Evolutionary conservation across 164 flowering plant genomes (phyloP), one percentile per base, ranked within the genome.

Genomic region (Vitis rupestris): DNA sequence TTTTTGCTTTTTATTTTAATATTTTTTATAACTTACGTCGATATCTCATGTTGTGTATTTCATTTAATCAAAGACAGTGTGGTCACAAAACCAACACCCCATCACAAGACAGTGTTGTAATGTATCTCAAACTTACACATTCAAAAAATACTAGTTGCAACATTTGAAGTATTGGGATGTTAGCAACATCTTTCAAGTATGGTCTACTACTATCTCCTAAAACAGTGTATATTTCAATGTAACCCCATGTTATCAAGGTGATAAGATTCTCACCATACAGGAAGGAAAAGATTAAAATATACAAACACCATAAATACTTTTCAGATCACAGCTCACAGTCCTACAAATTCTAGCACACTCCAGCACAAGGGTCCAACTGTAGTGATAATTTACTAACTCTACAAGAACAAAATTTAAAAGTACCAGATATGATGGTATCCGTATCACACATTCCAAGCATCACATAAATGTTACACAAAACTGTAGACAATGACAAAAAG

Each of bases 381-480:
- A 44, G 65, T 17, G 0, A 62, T 44, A 19, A 47, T 37, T 47
- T 44, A 16, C 3, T 50, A 29, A 63, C 53, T 17, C 14, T 48
- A 16, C 29, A 63, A 10, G 13, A 61, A 37, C 11, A 8, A 63
- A 9, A n/a, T 19, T 16, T 13, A 63, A 9, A 8, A 17, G 48
- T 47, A n/a, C 14, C 27, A 47, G 23, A 30, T 19, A 57, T 57
- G n/a, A 57, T 5, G 19, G 9, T 23, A 57, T 30, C 54, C 13
- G 2, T 23, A 57, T 52, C 54, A 19, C 53, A 8, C 49, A 15
- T 52, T 53, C 29, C 63, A 64, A 61, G 66, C 57, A 82, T 59
- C 54, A 9, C 10, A 11, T 67, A 8, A 68, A 51, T 37, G 50
- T 50, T 10, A 30, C 50, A 47, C 12, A 29, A 13, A 27, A 65